Base-by-base conservation (phyloP, 2,329 filamentous ascomycete genomes). In the Microdochium nivale region DNA sequence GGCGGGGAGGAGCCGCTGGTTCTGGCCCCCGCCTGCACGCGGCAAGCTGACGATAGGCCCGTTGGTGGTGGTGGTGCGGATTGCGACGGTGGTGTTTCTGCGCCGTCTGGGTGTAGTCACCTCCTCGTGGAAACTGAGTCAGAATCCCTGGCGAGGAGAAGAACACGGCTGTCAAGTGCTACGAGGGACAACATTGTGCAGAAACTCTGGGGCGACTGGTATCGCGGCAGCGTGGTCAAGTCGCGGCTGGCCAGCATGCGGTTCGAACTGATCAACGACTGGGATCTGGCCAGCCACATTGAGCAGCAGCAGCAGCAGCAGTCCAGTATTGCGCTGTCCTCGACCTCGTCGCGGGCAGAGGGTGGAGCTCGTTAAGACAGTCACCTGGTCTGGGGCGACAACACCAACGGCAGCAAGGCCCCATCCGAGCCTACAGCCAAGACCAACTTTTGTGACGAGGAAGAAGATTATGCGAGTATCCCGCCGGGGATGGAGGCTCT, bases 151-250 rank as follows among this genome's bases (percentile, higher is more conserved):
- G n/a, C n/a, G n/a, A n/a, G n/a, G n/a, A 23, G 19, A 10, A 21
- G 40, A 5, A 16, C 40, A 19, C 40, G 13, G 4, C 25, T 25
- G 53, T 54, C 14, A 3, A 2, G 54, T 13, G 19, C n/a, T 4
- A 7, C 40, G 7, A 21, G 59, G 51, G 62, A 63, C 30, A 65
- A 67, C 62, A 60, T 73, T 16, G 65, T 77, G 58, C 71, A 76
- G 61, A 73, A 70, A 64, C 70, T 76, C 33, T 77, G 74, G 74
- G 65, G 65, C 43, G 70, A 72, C 3, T 76, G 74, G 69, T 66
- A 74, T 52, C 59, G 67, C 24, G 72, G 71, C 19, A 69, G 67
- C 9, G 67, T 68, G 11, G 62, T 68, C 48, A 70, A 64, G 44
- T 68, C 68, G 30, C 64, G 62, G 33, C 59, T 76, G 65, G 70